Evolutionary conservation across 192 early-diverging fungal genomes (phyloP).

Genomic region (Oehlia diaphana): DNA sequence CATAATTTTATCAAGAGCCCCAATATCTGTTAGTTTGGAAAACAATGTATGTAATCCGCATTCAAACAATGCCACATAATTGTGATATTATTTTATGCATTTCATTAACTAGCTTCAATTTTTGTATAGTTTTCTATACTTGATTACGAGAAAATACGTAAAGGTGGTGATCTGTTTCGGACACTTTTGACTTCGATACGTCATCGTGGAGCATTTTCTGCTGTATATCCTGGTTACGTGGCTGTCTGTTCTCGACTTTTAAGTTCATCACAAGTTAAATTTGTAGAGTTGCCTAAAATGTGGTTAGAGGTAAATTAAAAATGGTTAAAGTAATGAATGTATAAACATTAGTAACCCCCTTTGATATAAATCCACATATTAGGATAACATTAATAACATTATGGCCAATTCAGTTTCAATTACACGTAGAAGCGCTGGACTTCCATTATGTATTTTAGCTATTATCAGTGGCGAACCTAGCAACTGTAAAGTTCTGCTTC

Average conservation of each 20-base stretch:
- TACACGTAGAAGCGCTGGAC: slow-evolving; percentile 87
- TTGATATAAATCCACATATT: neutral
- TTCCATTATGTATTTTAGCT: slow-evolving; percentile 85
- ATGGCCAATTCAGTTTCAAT: slow-evolving; percentile 77
- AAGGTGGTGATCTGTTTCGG: slow-evolving; percentile 56
- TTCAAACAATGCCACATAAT: neutral
- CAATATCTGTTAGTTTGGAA: slow-evolving; percentile 33
- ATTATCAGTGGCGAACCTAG: slow-evolving; percentile 72
- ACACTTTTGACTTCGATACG: slow-evolving; percentile 70
- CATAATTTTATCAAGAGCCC: slow-evolving; percentile 48
- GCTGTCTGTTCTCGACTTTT: slow-evolving; percentile 69
- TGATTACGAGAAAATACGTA: slow-evolving; percentile 21
- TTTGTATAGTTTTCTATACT: slow-evolving; percentile 20
- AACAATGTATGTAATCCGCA: slow-evolving; percentile 14
- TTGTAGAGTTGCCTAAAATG: slow-evolving; percentile 56
- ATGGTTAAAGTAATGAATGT: neutral
- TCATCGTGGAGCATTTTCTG: slow-evolving; percentile 90
- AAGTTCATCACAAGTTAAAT: slow-evolving; percentile 47
- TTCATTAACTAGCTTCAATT: slow-evolving; percentile 12
- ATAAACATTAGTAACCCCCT: neutral
- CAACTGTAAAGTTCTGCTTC: slow-evolving; percentile 59
- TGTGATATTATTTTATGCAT: neutral
- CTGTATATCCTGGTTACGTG: slow-evolving; percentile 80
- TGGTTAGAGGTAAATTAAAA: slow-evolving; percentile 69
- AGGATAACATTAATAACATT: slow-evolving; percentile 74